Conservation (phyloP, 2,329 filamentous ascomycete genomes). For the Curvularia spicifera region DNA sequence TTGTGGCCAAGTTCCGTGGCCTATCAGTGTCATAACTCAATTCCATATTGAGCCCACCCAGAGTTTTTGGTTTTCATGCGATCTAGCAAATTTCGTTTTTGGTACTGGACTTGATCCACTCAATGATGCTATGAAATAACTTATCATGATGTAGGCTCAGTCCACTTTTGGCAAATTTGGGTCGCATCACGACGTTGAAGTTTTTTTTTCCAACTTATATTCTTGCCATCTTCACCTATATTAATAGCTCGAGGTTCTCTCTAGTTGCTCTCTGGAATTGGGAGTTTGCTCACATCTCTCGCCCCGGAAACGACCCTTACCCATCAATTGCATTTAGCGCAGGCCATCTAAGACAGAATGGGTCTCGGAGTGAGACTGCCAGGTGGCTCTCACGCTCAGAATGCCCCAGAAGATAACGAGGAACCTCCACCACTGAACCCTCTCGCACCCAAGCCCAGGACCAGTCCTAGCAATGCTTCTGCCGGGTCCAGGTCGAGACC, state of each 20-base stretch:
- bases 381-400: conserved; percentile 1
- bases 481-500: neutral
- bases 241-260: neutral
- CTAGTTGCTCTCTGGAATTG: neutral
- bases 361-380: neutral
- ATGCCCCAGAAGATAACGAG: neutral
- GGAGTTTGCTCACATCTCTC: neutral
- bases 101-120: neutral
- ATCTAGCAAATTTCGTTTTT: neutral
- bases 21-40: neutral
- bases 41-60: neutral
- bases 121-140: neutral
- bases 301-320: neutral
- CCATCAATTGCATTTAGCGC: neutral
- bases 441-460: neutral
- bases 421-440: conserved; percentile 5
- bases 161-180: neutral
- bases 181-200: neutral
- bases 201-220: neutral
- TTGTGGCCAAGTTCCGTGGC: neutral
- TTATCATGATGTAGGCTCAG: neutral
- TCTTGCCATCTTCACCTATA: neutral
- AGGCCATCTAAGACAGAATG: neutral
- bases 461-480: neutral
- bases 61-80: neutral